A percentile compares a stretch with the other conserved stretches of the same genome.
phyloP scores from a whole-genome alignment of 2,329 filamentous ascomycete species.

The Aureobasidium subglaciale region DNA sequence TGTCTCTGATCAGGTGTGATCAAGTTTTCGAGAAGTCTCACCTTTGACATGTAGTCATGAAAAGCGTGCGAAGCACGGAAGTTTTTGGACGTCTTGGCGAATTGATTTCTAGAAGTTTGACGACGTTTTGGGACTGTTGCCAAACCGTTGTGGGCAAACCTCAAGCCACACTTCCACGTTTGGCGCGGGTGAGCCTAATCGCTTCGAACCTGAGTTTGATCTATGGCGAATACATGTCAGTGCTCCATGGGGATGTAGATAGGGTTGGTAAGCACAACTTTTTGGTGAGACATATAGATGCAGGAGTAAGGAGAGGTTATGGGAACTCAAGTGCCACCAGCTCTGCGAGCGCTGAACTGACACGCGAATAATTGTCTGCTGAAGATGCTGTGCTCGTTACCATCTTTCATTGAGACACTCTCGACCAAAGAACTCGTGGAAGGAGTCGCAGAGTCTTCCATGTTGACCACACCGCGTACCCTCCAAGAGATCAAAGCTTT shows the following conservation, averaged over 20 bases:
- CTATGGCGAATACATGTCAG: not conserved
- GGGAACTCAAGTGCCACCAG: not conserved
- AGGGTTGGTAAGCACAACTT: slow-evolving; percentile 1
- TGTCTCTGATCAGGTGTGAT: not conserved
- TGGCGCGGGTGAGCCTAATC: not conserved
- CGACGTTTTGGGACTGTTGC: slow-evolving; percentile 5
- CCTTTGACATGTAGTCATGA: not conserved
- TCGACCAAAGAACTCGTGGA: too few species aligned
- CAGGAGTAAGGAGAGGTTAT: not conserved
- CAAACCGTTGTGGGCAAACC: not conserved
- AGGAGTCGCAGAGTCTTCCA: too few species aligned
- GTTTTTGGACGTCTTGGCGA: not conserved
- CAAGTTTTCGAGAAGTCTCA: slow-evolving; percentile 6
- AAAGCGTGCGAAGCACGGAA: not conserved
- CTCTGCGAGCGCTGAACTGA: not conserved
- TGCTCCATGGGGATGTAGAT: not conserved
- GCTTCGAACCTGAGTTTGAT: not conserved
- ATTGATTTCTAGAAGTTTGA: not conserved
- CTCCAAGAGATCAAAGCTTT: too few species aligned
- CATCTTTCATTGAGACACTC: not conserved
- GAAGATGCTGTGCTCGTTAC: not conserved
- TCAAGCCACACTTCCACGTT: not conserved
- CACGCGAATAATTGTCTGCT: not conserved
- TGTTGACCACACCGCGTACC: not conserved
- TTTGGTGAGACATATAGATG: slow-evolving; percentile 1